Conservation (phyloP, 2,329 filamentous ascomycete genomes). For the Talaromyces atroroseus region DNA sequence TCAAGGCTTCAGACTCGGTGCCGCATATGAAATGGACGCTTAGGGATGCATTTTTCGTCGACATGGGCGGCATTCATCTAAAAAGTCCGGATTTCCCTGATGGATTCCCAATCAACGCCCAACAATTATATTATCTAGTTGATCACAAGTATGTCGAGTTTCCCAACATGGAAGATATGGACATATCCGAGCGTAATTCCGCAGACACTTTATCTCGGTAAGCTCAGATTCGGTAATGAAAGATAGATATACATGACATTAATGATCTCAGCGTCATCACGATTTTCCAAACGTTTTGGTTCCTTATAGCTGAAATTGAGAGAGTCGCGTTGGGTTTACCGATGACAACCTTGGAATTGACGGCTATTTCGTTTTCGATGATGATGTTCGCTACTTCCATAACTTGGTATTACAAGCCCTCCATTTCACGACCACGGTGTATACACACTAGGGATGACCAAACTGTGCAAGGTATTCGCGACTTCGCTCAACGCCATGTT, state of each 20-base stretch:
- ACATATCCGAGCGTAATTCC: conserved; percentile 15
- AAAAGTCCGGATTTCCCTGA: conserved; percentile 21
- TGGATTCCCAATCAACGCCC: conserved; percentile 34
- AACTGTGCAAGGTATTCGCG: too few species aligned
- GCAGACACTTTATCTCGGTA: neutral
- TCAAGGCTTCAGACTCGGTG: neutral
- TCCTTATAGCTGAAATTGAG: conserved; percentile 14
- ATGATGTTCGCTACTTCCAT: conserved; percentile 22
- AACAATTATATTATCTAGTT: conserved; percentile 26
- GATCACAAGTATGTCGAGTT: conserved; percentile 17
- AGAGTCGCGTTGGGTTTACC: conserved; percentile 16
- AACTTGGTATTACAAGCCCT: neutral
- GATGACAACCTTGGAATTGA: conserved; percentile 25
- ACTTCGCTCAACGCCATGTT: too few species aligned
- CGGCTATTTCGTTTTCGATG: conserved; percentile 24
- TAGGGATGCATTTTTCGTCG: conserved; percentile 37
- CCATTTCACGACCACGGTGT: neutral
- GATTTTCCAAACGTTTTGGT: conserved; percentile 19
- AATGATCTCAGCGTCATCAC: conserved; percentile 10
- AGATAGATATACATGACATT: too few species aligned
- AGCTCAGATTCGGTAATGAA: neutral
- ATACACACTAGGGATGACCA: too few species aligned
- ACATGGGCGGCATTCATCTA: conserved; percentile 39
- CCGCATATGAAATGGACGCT: conserved; percentile 32
- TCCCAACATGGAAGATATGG: conserved; percentile 12